A percentile compares a stretch with the other conserved stretches of the same genome.
These are phyloP conservation scores for Botrytis fabae DNA, from an alignment of 2,329 filamentous ascomycete genomes.

Conservation along the genomic window DNA sequence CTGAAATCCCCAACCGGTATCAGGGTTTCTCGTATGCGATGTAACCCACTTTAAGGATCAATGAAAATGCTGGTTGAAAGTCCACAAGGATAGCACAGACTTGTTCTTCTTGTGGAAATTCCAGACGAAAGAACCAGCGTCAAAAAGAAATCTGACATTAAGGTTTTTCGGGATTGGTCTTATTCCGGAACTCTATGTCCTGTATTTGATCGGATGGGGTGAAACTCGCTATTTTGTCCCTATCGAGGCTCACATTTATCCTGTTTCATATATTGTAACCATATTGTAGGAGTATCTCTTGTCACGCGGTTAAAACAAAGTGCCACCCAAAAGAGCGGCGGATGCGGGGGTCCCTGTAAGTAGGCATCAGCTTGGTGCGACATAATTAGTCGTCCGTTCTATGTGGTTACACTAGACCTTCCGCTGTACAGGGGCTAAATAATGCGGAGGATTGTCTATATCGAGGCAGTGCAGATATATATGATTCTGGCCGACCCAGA, in stretches of 20 bases:
- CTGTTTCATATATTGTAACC: neutral
- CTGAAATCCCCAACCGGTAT: conserved; percentile 22
- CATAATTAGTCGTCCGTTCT: conserved; percentile 15
- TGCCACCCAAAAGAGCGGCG: neutral
- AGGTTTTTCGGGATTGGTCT: conserved; percentile 7
- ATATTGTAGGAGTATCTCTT: neutral
- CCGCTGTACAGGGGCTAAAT: conserved; percentile 17
- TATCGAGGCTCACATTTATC: neutral
- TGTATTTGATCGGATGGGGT: neutral
- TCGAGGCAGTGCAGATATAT: conserved; percentile 23
- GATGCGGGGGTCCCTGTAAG: conserved; percentile 12
- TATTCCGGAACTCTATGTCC: neutral
- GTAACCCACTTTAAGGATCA: conserved; percentile 20
- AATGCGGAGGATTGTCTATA: conserved; percentile 19
- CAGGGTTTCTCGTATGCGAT: conserved; percentile 19
- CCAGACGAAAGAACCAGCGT: neutral
- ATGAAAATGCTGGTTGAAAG: conserved; percentile 20
- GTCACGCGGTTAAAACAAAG: conserved; percentile 14
- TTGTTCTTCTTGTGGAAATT: conserved; percentile 11
- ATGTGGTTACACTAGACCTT: conserved; percentile 19
- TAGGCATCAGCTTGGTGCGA: conserved; percentile 20
- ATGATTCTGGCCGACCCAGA: conserved; percentile 10
- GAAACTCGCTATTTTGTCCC: neutral
- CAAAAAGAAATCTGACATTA: neutral
- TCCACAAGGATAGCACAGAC: conserved; percentile 23